These are phyloP conservation scores for Peniophora sp. DNA, from an alignment of 1,284 basidiomycete genomes.

Conservation along the genomic window DNA sequence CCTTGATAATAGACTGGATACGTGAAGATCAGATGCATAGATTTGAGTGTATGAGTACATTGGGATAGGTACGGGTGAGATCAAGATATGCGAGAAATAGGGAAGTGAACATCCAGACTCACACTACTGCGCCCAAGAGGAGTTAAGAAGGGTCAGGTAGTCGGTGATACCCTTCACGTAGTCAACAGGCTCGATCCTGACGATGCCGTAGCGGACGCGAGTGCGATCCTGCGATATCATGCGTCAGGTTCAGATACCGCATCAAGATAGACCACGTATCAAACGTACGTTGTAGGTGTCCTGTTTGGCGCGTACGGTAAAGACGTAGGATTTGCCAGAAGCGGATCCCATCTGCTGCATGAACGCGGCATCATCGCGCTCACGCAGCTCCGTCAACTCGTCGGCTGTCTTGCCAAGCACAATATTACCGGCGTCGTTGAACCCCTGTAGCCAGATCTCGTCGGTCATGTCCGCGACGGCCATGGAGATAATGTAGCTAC, in stretches of 20 bases:
- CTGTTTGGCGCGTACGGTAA: conserved; percentile 83
- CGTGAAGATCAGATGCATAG: background rate
- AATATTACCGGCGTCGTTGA: conserved; percentile 85
- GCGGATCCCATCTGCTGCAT: conserved; percentile 59
- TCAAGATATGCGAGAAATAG: background rate
- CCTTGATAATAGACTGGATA: too few species aligned
- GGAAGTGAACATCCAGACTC: background rate
- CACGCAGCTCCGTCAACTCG: conserved; percentile 44
- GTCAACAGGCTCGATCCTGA: conserved; percentile 59
- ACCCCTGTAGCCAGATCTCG: conserved; percentile 90
- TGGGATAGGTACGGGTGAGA: background rate
- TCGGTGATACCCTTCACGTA: conserved; percentile 63
- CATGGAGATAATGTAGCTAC: conserved; percentile 84
- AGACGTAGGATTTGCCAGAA: conserved; percentile 70
- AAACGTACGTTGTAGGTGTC: conserved; percentile 76
- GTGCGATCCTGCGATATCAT: conserved; percentile 50
- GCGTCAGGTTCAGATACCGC: conserved; percentile 3
- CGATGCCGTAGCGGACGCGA: conserved; percentile 78
- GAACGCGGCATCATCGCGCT: conserved; percentile 59
- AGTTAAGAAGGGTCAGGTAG: conserved; percentile 47
- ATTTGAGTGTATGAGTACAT: background rate
- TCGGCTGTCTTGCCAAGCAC: conserved; percentile 80
- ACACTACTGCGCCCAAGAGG: conserved; percentile 27
- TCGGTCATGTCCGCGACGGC: conserved; percentile 87
- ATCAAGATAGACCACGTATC: background rate